Base-by-base conservation (phyloP, 257 asterid species). In the Lantana camara region DNA sequence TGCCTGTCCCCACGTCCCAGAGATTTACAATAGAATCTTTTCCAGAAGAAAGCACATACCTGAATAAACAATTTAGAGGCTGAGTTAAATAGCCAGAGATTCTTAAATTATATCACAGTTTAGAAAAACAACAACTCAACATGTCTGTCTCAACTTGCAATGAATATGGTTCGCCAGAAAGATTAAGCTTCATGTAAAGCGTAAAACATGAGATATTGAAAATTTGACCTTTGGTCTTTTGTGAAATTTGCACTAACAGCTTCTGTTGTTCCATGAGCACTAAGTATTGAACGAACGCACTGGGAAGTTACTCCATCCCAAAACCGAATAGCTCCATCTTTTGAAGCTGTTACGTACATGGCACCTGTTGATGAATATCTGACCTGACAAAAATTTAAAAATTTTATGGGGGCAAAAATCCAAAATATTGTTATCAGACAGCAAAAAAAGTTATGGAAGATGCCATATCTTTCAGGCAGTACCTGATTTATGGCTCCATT, bases 401-500 rank as follows among this genome's bases (percentile, higher is more conserved):
- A n/a, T n/a, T n/a, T n/a, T n/a, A n/a, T n/a, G n/a, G n/a, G n/a
- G n/a, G n/a, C n/a, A n/a, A n/a, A n/a, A n/a, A n/a, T n/a, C n/a
- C n/a, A n/a, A n/a, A n/a, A n/a, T n/a, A n/a, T n/a, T n/a, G n/a
- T n/a, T n/a, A n/a, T n/a, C n/a, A n/a, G n/a, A n/a, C n/a, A n/a
- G n/a, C n/a, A n/a, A n/a, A n/a, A n/a, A n/a, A n/a, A n/a, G n/a
- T n/a, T n/a, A 27, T 27, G 32, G 5, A 27, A 27, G 32, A 27
- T 27, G 2, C 32, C 32, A 5, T 27, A 27, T 27, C 32, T 27
- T 27, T 27, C 40, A 32, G 52, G 9, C 24, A 8, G 15, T 76
- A 84, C 97, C 89, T 86, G 94, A 79, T 90, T 90, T 82, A 90
- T 81, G 74, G 94, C 91, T 69, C 86, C 91, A 79, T 75, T 77